Percentiles rank a stretch among this genome's conserved stretches.
Evolutionary conservation across 1,284 basidiomycete species (phyloP).

Genomic region (Gymnopus androsaceus): DNA sequence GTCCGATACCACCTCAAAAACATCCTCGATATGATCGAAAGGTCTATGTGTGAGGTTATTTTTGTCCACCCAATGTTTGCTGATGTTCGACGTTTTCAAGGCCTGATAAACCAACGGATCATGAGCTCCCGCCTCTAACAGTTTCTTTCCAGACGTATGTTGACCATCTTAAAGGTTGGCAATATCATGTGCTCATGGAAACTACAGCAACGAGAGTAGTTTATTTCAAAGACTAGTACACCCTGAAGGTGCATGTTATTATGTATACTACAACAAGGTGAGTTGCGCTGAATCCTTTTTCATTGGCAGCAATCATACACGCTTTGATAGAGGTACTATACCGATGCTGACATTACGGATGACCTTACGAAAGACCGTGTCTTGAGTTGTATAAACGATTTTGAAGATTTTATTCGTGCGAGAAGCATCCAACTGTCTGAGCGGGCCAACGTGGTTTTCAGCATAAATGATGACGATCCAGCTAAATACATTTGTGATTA

Average conservation of each 20-base stretch:
- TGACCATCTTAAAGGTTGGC: not conserved
- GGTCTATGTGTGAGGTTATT: slow-evolving; percentile 4
- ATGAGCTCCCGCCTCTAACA: not conserved
- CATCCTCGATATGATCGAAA: slow-evolving; percentile 10
- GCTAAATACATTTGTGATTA: slow-evolving; percentile 34
- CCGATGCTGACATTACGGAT: slow-evolving; percentile 42
- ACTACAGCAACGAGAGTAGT: too few relatives aligned
- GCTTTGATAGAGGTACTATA: slow-evolving; percentile 34
- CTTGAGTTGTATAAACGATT: slow-evolving; percentile 25
- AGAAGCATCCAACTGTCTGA: slow-evolving; percentile 26
- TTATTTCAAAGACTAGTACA: slow-evolving; percentile 30
- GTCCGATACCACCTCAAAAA: slow-evolving; percentile 4
- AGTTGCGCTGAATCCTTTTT: not conserved
- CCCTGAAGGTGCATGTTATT: slow-evolving; percentile 44
- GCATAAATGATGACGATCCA: slow-evolving; percentile 22
- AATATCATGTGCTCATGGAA: not conserved
- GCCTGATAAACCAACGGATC: not conserved
- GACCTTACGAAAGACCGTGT: slow-evolving; percentile 24
- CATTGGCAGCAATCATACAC: not conserved
- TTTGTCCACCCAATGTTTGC: not conserved
- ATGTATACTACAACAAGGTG: slow-evolving; percentile 35
- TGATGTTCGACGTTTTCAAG: not conserved
- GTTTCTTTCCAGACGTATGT: not conserved
- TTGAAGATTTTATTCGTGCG: slow-evolving; percentile 29
- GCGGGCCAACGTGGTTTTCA: slow-evolving; percentile 37